phyloP scores from a whole-genome alignment of 257 asterid species.

The Buddleja alternifolia region DNA sequence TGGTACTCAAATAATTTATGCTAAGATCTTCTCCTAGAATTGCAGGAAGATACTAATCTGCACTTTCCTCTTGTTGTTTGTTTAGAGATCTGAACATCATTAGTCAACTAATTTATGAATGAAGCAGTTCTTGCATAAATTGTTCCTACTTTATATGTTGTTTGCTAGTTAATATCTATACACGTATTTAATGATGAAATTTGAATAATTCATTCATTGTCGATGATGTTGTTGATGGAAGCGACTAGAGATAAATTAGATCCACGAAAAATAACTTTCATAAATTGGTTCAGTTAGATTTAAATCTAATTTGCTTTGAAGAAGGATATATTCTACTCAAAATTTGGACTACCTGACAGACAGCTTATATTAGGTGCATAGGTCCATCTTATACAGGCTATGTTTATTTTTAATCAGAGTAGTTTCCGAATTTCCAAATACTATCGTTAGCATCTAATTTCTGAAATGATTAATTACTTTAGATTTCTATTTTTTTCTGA shows the following conservation, averaged over 20 bases:
- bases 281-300: neutral
- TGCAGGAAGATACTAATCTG: neutral
- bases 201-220: neutral
- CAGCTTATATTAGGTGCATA: neutral
- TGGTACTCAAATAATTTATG: neutral
- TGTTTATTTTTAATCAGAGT: too few relatives aligned
- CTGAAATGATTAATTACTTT: too few relatives aligned
- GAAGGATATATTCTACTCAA: neutral
- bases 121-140: neutral
- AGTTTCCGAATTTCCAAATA: too few relatives aligned
- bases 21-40: neutral
- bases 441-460: too few relatives aligned
- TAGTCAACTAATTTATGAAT: slow-evolving; percentile 14
- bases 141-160: slow-evolving; percentile 1
- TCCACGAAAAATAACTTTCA: neutral
- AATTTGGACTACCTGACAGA: too few relatives aligned
- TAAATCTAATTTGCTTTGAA: neutral
- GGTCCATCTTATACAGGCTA: too few relatives aligned
- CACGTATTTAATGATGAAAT: neutral
- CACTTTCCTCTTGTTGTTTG: neutral
- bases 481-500: neutral
- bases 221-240: neutral
- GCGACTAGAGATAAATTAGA: neutral
- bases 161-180: neutral
- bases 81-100: slow-evolving; percentile 12